These are phyloP conservation scores for Gossypium bickii DNA, from an alignment of 345 rosid genomes.

Conservation along the genomic window DNA sequence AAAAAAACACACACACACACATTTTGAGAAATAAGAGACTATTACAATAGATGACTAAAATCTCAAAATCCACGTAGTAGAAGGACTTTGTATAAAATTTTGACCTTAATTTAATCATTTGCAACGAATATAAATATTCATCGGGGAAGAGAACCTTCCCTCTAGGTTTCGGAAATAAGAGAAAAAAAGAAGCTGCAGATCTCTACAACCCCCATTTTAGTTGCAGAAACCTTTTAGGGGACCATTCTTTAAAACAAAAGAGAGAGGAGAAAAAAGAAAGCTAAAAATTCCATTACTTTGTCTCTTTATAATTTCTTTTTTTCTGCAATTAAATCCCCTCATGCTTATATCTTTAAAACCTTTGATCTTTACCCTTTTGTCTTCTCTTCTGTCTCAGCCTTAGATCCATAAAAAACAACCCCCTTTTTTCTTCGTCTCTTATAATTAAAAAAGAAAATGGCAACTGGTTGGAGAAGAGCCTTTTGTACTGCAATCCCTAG, in stretches of 20 bases:
- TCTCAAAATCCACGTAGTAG: no score
- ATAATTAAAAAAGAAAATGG: slow-evolving; percentile 35
- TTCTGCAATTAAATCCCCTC: slow-evolving; percentile 34
- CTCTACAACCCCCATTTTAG: slow-evolving; percentile 23
- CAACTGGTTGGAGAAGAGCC: slow-evolving; percentile 95
- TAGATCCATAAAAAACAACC: slow-evolving; percentile 30
- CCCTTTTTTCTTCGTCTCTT: background rate
- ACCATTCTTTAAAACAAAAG: slow-evolving; percentile 8
- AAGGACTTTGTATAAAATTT: no score
- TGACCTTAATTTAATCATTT: slow-evolving; percentile 12
- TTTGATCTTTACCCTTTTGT: slow-evolving; percentile 18
- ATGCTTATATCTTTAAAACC: slow-evolving; percentile 18
- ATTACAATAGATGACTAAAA: no score
- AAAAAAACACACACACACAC: no score
- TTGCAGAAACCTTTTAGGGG: slow-evolving; percentile 30
- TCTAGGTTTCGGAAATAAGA: slow-evolving; percentile 15
- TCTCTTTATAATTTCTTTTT: slow-evolving; percentile 13
- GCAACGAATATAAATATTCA: slow-evolving; percentile 23
- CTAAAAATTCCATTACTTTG: slow-evolving; percentile 22
- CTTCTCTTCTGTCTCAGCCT: background rate
- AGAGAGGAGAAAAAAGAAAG: background rate
- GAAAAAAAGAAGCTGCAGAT: slow-evolving; percentile 18
- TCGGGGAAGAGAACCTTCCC: background rate
- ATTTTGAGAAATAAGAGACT: no score
- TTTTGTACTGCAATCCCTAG: slow-evolving; percentile 75